Conservation (phyloP, 148 eudicot species). For the Rhododendron henanense region DNA sequence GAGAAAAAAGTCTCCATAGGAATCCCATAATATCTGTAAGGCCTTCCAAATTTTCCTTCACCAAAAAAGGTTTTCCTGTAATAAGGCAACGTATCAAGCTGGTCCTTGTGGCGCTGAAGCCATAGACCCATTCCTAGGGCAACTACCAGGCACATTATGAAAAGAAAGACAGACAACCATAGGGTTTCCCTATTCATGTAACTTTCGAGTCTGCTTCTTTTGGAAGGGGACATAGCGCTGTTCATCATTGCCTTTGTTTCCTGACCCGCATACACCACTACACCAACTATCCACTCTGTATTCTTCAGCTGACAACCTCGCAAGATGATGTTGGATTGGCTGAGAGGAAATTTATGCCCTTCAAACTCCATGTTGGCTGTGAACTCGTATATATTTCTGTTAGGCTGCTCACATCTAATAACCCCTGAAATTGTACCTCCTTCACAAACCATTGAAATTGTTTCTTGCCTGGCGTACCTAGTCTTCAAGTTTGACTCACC, state of each 20-base stretch:
- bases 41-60: constrained; percentile 44
- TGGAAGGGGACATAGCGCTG: constrained; percentile 83
- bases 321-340: constrained; percentile 87
- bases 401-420: constrained; percentile 90
- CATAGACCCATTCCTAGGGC: constrained; percentile 87
- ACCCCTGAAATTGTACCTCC: constrained; percentile 58
- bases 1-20: constrained; percentile 88
- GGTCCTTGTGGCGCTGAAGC: constrained; percentile 58
- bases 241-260: constrained; percentile 98
- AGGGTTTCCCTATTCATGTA: constrained; percentile 92
- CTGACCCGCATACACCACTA: constrained; percentile 94
- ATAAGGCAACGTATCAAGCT: constrained; percentile 84
- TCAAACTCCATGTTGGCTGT: constrained; percentile 81
- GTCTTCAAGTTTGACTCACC: constrained; percentile 97
- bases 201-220: constrained; percentile 84
- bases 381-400: constrained; percentile 91
- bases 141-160: constrained; percentile 81
- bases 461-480: constrained; percentile 93
- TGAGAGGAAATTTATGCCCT: constrained; percentile 67
- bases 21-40: constrained; percentile 75
- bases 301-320: constrained; percentile 98
- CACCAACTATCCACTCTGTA: constrained; percentile 89
- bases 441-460: constrained; percentile 53
- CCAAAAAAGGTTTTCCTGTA: constrained; percentile 63
- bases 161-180: constrained; percentile 84